Base-by-base conservation (phyloP, 345 rosid genomes). In the Arabis alpina region DNA sequence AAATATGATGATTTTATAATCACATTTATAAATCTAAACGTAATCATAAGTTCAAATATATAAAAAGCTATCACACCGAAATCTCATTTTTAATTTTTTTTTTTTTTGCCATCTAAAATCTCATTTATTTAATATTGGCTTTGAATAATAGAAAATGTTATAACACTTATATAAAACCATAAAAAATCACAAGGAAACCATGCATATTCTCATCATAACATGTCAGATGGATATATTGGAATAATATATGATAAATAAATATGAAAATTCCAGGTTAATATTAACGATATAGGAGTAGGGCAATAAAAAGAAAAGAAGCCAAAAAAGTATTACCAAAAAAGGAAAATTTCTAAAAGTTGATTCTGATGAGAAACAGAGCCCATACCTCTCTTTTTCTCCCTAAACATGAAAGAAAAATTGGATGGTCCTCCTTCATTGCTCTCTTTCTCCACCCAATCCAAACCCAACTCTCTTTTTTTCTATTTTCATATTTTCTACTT, bases 351-450 rank as follows among this genome's bases (percentile, higher is more conserved):
- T 59, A 75, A 68, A 69, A 75, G 65, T 25, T 61, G 75, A 63
- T 68, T 45, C 70, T 69, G 74, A 75, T 47, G 65, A 75, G 44
- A 62, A 75, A 69, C 70, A 75, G 64, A 55, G 66, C 71, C 79
- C 75, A 76, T 69, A 62, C 78, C 75, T 75, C 57, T 50, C 57
- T 41, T 62, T 80, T 84, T 77, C 44, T 44, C 75, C 67, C 15
- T 56, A 68, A 43, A 11, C 65, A 75, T 75, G 79, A 78, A 68
- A 60, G 62, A 78, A 79, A 48, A 56, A 80, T 74, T 75, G 81
- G 76, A 77, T 51, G 71, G 78, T 61, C 81, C 79, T 75, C 74
- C 74, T 68, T 75, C 61, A 75, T 48, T 75, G 74, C 73, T n/a
- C 74, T 68, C 34, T 24, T 8, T 36, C 67, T 45, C 54, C 66